Percentiles rank a stretch among this genome's conserved stretches.
Evolutionary conservation across 2,329 filamentous ascomycete genomes (phyloP).

Genomic region (Teratosphaeriaceae sp.): DNA sequence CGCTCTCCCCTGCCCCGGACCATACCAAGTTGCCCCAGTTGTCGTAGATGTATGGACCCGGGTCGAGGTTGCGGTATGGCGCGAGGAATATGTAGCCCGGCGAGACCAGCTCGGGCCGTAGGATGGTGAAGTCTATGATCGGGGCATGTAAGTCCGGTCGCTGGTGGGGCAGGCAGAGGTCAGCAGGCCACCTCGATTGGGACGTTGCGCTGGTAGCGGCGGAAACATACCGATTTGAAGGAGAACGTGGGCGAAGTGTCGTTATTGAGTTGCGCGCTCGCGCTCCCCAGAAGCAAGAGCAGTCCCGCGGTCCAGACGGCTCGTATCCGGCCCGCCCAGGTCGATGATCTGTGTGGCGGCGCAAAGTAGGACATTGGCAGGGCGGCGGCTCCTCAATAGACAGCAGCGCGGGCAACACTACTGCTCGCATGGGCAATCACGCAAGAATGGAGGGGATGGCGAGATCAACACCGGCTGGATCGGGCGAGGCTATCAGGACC

Average conservation of each 20-base stretch:
- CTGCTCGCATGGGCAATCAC: neutral
- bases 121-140: slow-evolving; percentile 27
- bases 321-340: slow-evolving; percentile 2
- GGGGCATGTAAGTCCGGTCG: slow-evolving; percentile 35
- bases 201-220: neutral
- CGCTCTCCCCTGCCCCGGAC: slow-evolving; percentile 43
- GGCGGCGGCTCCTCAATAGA: neutral
- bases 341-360: slow-evolving; percentile 1
- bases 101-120: slow-evolving; percentile 29
- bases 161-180: slow-evolving; percentile 17
- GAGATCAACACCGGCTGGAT: neutral
- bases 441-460: slow-evolving; percentile 1
- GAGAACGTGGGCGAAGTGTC: slow-evolving; percentile 29
- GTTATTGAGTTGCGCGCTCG: slow-evolving; percentile 24
- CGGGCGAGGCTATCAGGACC: too few species aligned
- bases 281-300: slow-evolving; percentile 9
- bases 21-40: slow-evolving; percentile 46
- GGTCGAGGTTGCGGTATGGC: slow-evolving; percentile 43
- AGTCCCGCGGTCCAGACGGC: neutral
- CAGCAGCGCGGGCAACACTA: neutral
- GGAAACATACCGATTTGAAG: slow-evolving; percentile 23
- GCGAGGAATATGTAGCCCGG: slow-evolving; percentile 47
- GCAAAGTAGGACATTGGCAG: neutral
- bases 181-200: slow-evolving; percentile 6
- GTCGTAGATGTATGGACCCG: slow-evolving; percentile 48